Evolutionary conservation across 2,329 filamentous ascomycete genomes (phyloP).

Genomic region (Paraconiothyrium brasiliense): DNA sequence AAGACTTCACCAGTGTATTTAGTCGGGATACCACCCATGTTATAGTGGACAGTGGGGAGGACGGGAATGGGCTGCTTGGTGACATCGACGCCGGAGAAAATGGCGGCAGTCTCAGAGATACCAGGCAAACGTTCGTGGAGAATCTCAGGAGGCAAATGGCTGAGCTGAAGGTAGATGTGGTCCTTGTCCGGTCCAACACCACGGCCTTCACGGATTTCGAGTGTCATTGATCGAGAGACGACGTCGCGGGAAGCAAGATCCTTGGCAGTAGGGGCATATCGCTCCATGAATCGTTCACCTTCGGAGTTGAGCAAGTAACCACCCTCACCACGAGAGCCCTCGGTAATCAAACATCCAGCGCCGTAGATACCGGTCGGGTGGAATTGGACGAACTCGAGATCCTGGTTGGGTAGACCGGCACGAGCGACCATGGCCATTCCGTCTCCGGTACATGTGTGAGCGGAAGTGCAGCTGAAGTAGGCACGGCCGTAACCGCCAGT

Average conservation of each 20-base stretch:
- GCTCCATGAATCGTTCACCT: slow-evolving; percentile 99
- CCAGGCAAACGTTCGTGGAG: slow-evolving; percentile 96
- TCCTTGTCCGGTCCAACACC: slow-evolving; percentile 98
- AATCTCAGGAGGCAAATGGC: slow-evolving; percentile 90
- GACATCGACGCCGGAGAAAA: slow-evolving; percentile 97
- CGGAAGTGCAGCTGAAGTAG: slow-evolving; percentile 98
- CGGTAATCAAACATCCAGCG: slow-evolving; percentile 93
- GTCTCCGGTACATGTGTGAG: slow-evolving; percentile 98
- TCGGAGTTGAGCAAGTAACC: slow-evolving; percentile 97
- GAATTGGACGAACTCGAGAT: slow-evolving; percentile 99
- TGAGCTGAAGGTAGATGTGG: slow-evolving; percentile 97
- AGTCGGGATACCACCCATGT: slow-evolving; percentile 99
- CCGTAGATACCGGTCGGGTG: slow-evolving; percentile 99
- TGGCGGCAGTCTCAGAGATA: slow-evolving; percentile 98
- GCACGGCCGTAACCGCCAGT: slow-evolving; percentile 97
- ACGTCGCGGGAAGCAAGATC: slow-evolving; percentile 97
- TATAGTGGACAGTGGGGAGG: slow-evolving; percentile 97
- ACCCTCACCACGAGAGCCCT: slow-evolving; percentile 97
- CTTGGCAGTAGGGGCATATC: slow-evolving; percentile 97
- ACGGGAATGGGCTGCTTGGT: slow-evolving; percentile 97
- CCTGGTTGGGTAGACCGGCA: slow-evolving; percentile 97
- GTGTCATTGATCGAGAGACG: slow-evolving; percentile 96
- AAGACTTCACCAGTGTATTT: slow-evolving; percentile 97
- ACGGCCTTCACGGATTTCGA: slow-evolving; percentile 97
- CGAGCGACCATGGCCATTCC: slow-evolving; percentile 99